phyloP scores from a whole-genome alignment of 768 basidiomycete species.

The Xerocomus spinulosus region DNA sequence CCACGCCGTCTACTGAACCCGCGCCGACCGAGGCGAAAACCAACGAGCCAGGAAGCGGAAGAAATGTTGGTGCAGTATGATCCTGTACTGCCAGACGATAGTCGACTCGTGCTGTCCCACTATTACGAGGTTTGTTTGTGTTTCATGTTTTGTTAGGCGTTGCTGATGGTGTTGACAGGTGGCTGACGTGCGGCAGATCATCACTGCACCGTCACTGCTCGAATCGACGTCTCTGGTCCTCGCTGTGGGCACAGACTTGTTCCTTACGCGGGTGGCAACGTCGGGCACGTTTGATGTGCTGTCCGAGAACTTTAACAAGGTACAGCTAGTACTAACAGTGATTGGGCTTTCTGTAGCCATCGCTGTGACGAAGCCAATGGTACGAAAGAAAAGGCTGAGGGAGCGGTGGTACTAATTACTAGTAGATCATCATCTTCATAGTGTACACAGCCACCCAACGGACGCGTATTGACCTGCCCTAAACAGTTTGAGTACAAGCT shows the following conservation, averaged over 20 bases:
- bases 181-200: slow-evolving; percentile 58
- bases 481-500: background rate
- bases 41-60: slow-evolving; percentile 73
- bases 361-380: slow-evolving; percentile 77
- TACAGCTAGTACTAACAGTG: slow-evolving; percentile 82
- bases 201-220: slow-evolving; percentile 78
- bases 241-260: slow-evolving; percentile 84
- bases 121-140: slow-evolving; percentile 42
- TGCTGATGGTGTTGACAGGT: slow-evolving; percentile 41
- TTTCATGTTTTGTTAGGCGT: slow-evolving; percentile 10
- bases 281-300: slow-evolving; percentile 92
- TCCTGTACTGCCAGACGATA: slow-evolving; percentile 68
- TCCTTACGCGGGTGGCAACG: slow-evolving; percentile 79
- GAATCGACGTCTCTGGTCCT: slow-evolving; percentile 92
- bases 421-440: background rate
- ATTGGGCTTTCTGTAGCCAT: slow-evolving; percentile 69
- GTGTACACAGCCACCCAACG: slow-evolving; percentile 12
- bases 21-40: slow-evolving; percentile 72
- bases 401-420: slow-evolving; percentile 61
- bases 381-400: slow-evolving; percentile 57
- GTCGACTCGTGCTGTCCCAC: slow-evolving; percentile 52
- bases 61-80: slow-evolving; percentile 87
- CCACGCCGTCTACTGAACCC: slow-evolving; percentile 76
- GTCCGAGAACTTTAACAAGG: slow-evolving; percentile 89
- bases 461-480: slow-evolving; percentile 28